phyloP scores from a whole-genome alignment of 2,329 filamentous ascomycete genomes.

The Elsinoe perseae region DNA sequence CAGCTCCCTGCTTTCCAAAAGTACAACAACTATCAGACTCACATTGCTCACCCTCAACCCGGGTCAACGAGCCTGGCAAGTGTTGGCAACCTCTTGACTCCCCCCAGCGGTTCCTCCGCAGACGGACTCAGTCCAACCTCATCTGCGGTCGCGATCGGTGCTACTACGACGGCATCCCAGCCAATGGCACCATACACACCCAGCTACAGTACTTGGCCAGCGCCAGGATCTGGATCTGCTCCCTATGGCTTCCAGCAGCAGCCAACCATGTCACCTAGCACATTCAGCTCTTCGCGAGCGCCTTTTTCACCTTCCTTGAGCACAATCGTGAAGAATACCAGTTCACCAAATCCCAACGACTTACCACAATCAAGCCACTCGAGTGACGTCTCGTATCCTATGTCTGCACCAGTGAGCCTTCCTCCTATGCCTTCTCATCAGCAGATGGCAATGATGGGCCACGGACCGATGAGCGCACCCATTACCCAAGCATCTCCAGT shows the following conservation, averaged over 20 bases:
- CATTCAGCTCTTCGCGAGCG: conserved; percentile 42
- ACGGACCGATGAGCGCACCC: conserved; percentile 19
- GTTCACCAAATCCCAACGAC: conserved; percentile 55
- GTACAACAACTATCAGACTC: conserved; percentile 32
- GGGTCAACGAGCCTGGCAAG: conserved; percentile 43
- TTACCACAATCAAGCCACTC: conserved; percentile 63
- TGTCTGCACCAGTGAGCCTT: conserved; percentile 46
- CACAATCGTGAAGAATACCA: conserved; percentile 46
- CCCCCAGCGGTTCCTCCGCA: conserved; percentile 51
- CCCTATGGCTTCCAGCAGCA: conserved; percentile 47
- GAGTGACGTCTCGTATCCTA: conserved; percentile 57
- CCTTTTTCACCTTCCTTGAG: conserved; percentile 52
- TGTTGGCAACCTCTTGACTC: conserved; percentile 56
- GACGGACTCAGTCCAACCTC: conserved; percentile 57
- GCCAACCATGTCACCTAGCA: conserved; percentile 37
- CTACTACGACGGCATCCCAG: conserved; percentile 52
- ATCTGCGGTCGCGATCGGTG: conserved; percentile 51
- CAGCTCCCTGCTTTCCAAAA: conserved; percentile 45
- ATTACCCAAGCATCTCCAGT: conserved; percentile 42
- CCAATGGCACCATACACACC: conserved; percentile 52
- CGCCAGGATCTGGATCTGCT: conserved; percentile 47
- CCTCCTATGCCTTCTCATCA: conserved; percentile 41
- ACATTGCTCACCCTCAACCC: conserved; percentile 28
- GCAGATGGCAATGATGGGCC: conserved; percentile 40
- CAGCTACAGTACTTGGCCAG: conserved; percentile 55